Evolutionary conservation across 495 filamentous ascomycete genomes (phyloP).

Genomic region (Talaromyces trachyspermus): DNA sequence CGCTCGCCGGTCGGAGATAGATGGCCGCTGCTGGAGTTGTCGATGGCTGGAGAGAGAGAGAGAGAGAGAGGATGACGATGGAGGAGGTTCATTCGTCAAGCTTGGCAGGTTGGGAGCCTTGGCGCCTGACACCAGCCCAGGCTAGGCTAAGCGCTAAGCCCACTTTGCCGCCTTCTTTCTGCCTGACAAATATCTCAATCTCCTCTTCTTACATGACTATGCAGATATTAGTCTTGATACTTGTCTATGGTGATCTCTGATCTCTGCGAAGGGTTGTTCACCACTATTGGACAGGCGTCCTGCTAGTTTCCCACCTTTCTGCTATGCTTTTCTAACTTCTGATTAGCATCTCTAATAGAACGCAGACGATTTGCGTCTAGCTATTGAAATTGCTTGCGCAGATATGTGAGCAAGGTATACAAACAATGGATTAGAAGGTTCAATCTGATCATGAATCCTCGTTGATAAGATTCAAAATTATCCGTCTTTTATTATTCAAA

Average conservation of each 20-base stretch:
- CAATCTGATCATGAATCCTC: not conserved
- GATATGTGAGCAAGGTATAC: conserved; percentile 7
- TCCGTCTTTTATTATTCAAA: not conserved
- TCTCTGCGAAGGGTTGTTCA: too few species aligned
- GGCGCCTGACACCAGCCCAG: too few species aligned
- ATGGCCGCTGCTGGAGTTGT: not conserved
- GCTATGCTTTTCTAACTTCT: conserved; percentile 5
- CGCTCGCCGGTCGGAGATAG: not conserved
- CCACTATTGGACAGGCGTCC: too few species aligned
- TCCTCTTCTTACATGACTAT: too few species aligned
- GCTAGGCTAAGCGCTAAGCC: too few species aligned
- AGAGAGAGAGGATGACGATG: too few species aligned
- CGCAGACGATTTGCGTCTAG: conserved; percentile 7
- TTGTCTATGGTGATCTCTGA: too few species aligned
- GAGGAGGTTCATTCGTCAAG: too few species aligned
- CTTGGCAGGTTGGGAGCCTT: too few species aligned
- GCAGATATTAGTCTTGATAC: too few species aligned
- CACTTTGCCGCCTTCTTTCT: too few species aligned
- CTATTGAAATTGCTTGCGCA: conserved; percentile 17
- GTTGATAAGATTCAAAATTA: not conserved
- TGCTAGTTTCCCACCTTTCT: conserved; percentile 4
- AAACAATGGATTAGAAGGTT: conserved; percentile 2
- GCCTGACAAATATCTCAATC: too few species aligned
- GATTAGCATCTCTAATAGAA: not conserved
- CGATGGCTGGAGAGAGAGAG: not conserved